Percentiles rank a stretch among this genome's conserved stretches.
phyloP scores from a whole-genome alignment of 2,329 filamentous ascomycete genomes.

The Botryosphaeria agaves region DNA sequence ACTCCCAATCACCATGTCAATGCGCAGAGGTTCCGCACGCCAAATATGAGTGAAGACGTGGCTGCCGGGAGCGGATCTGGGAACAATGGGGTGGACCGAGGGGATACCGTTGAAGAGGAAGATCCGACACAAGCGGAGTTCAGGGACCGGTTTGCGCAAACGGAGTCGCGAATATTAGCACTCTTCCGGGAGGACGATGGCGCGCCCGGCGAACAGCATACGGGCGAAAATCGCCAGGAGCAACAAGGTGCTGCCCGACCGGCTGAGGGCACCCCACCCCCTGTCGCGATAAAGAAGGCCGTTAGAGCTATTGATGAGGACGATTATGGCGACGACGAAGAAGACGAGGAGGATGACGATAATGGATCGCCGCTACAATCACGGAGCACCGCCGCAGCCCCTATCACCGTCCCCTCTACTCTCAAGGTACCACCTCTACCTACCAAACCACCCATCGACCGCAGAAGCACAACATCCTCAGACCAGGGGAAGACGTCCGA shows the following conservation, averaged over 20 bases:
- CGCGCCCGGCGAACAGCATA: neutral
- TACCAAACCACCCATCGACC: conserved; percentile 43
- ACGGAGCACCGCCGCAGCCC: conserved; percentile 34
- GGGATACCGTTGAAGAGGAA: conserved; percentile 25
- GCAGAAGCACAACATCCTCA: conserved; percentile 36
- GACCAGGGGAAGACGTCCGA: conserved; percentile 55
- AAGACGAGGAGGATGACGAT: conserved; percentile 34
- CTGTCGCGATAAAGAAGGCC: conserved; percentile 49
- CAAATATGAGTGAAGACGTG: conserved; percentile 26
- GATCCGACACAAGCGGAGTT: conserved; percentile 40
- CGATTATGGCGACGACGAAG: conserved; percentile 73
- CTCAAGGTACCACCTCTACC: conserved; percentile 50
- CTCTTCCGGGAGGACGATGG: conserved; percentile 42
- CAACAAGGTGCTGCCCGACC: conserved; percentile 5
- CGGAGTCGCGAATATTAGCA: conserved; percentile 57
- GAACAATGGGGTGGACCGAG: conserved; percentile 18
- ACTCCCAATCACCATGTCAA: conserved; percentile 15
- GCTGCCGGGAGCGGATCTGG: conserved; percentile 18
- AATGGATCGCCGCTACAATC: conserved; percentile 30
- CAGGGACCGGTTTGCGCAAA: conserved; percentile 57
- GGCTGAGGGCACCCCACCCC: conserved; percentile 15
- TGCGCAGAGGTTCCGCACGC: conserved; percentile 20
- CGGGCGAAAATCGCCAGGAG: neutral
- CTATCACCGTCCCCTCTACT: conserved; percentile 45
- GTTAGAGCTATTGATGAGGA: conserved; percentile 69